A percentile compares a stretch with the other conserved stretches of the same genome.
Conservation (phyloP, 176 grass and related monocot species). For the Rhynchospora tenuis region DNA sequence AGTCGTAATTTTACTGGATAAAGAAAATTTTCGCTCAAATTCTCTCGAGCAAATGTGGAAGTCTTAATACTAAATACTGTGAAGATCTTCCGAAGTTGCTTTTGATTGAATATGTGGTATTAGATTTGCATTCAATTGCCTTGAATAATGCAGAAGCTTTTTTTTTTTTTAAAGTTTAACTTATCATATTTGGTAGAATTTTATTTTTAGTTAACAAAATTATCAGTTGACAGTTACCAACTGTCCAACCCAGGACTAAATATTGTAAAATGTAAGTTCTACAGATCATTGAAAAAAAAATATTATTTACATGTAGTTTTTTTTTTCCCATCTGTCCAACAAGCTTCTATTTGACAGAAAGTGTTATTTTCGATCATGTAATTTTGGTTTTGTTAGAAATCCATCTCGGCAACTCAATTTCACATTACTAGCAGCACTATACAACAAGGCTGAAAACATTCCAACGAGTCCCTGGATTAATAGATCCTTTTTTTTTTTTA, state of each 20-base stretch:
- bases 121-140: neutral
- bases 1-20: neutral
- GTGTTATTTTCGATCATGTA: no score
- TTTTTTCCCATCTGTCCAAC: no score
- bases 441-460: no score
- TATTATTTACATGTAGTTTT: no score
- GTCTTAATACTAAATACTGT: neutral
- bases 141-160: neutral
- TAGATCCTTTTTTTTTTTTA: no score
- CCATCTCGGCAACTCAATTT: no score
- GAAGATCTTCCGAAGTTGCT: neutral
- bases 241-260: neutral
- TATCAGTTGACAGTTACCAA: neutral
- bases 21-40: neutral
- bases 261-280: neutral
- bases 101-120: neutral
- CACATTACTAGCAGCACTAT: no score
- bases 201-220: neutral
- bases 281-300: no score
- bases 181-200: neutral
- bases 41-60: neutral
- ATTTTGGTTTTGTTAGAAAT: no score
- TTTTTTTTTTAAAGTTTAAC: neutral
- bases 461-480: no score
- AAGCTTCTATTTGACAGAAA: no score